A percentile compares a stretch with the other conserved stretches of the same genome.
These are phyloP conservation scores for Breviolum minutum DNA, from an alignment of 73 alveolate species.

Conservation along the genomic window DNA sequence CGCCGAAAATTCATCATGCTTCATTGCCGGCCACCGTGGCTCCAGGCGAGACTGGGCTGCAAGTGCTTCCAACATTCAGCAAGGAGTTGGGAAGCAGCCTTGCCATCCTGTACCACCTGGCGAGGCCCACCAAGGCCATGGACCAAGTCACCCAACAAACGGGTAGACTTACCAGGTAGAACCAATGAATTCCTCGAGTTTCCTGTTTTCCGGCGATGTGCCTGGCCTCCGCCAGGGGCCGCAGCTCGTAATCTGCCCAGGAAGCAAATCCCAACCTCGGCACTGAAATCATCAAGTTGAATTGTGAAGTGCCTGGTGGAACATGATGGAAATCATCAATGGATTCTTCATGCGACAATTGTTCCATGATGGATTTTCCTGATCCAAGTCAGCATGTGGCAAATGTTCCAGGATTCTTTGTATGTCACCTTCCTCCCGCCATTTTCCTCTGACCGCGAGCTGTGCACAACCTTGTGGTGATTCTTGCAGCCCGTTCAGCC, in stretches of 20 bases:
- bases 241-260: constrained; percentile 72
- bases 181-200: neutral
- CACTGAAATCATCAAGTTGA: too few species aligned
- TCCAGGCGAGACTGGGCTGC: neutral
- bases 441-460: too few species aligned
- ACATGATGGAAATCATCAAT: too few species aligned
- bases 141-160: neutral
- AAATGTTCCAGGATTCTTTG: too few species aligned
- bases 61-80: constrained; percentile 6
- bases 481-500: too few species aligned
- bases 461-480: too few species aligned
- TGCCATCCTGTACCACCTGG: constrained; percentile 29
- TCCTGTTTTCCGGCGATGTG: neutral
- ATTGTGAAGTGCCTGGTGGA: too few species aligned
- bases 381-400: too few species aligned
- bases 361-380: too few species aligned
- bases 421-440: too few species aligned
- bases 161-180: neutral
- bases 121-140: neutral
- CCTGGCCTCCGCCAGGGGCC: constrained; percentile 39
- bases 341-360: too few species aligned
- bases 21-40: neutral
- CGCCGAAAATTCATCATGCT: neutral
- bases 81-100: neutral
- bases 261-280: constrained; percentile 23